Evolutionary conservation across 139 green algal genomes (phyloP).

Genomic region (Asterochloris sp.): DNA sequence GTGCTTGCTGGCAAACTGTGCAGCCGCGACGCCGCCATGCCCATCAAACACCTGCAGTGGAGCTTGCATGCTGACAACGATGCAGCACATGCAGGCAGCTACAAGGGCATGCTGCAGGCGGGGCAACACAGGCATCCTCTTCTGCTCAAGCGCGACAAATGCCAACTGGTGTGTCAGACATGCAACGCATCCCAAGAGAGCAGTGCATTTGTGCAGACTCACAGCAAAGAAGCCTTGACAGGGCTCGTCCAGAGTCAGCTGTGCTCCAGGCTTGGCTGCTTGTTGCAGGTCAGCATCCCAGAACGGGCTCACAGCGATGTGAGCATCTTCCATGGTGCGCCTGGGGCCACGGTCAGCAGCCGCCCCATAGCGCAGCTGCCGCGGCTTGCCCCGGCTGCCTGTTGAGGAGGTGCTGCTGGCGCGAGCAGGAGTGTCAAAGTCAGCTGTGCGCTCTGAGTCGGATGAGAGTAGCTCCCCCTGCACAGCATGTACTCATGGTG

Average conservation of each 20-base stretch:
- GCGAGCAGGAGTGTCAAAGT: no score
- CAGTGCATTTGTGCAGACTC: not conserved
- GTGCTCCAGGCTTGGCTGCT: not conserved
- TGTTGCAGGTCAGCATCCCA: not conserved
- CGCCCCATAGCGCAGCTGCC: slow-evolving; percentile 16
- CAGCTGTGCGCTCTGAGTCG: no score
- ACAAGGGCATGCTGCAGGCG: not conserved
- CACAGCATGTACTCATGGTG: no score
- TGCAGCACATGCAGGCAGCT: not conserved
- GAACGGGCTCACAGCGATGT: slow-evolving; percentile 14
- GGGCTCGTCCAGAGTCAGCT: not conserved
- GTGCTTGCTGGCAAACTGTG: slow-evolving; percentile 20
- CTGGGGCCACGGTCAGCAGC: slow-evolving; percentile 14
- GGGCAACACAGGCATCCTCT: not conserved
- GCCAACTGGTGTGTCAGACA: no score
- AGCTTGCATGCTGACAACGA: not conserved
- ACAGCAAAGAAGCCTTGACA: slow-evolving; percentile 18
- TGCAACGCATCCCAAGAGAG: not conserved
- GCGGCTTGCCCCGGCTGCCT: no score
- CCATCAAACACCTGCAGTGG: slow-evolving; percentile 35
- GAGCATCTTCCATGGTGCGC: slow-evolving; percentile 28
- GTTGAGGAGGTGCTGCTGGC: no score
- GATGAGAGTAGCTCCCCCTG: no score
- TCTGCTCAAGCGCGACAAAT: not conserved
- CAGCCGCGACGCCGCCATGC: slow-evolving; percentile 23